phyloP scores from a whole-genome alignment of 148 eudicot genomes.

The Suaeda aralocaspica region DNA sequence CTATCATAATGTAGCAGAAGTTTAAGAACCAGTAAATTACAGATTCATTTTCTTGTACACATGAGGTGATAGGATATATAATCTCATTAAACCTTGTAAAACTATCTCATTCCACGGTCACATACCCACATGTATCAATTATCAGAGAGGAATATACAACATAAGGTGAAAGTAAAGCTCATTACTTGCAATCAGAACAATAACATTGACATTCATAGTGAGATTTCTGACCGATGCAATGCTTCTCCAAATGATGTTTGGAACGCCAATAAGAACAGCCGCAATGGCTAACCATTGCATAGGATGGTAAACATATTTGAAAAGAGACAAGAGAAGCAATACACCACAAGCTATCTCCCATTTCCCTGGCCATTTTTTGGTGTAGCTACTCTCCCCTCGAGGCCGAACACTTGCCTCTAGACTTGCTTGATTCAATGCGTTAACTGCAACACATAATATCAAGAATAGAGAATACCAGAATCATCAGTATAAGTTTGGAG shows the following conservation, averaged over 20 bases:
- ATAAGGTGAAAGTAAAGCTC: not conserved
- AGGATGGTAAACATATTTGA: slow-evolving; percentile 42
- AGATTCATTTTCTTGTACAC: too few relatives aligned
- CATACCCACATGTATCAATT: too few relatives aligned
- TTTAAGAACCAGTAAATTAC: too few relatives aligned
- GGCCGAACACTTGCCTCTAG: slow-evolving; percentile 40
- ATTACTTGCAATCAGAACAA: slow-evolving; percentile 41
- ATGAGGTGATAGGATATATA: too few relatives aligned
- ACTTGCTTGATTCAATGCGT: slow-evolving; percentile 40
- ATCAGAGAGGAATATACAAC: not conserved
- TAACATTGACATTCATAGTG: slow-evolving; percentile 39
- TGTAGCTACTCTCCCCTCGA: slow-evolving; percentile 24
- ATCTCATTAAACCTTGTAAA: too few relatives aligned
- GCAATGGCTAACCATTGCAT: slow-evolving; percentile 43
- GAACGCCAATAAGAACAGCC: slow-evolving; percentile 39
- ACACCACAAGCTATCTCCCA: slow-evolving; percentile 39
- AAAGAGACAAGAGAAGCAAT: slow-evolving; percentile 35
- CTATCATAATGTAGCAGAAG: too few relatives aligned
- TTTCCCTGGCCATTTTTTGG: slow-evolving; percentile 40
- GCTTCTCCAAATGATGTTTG: slow-evolving; percentile 34
- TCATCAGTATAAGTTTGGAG: not conserved
- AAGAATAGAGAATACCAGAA: not conserved
- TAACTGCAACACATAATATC: slow-evolving; percentile 22
- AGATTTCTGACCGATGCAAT: slow-evolving; percentile 39
- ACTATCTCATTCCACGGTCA: too few relatives aligned